phyloP scores from a whole-genome alignment of 2,329 filamentous ascomycete species.

The Paraphaeosphaeria minitans region DNA sequence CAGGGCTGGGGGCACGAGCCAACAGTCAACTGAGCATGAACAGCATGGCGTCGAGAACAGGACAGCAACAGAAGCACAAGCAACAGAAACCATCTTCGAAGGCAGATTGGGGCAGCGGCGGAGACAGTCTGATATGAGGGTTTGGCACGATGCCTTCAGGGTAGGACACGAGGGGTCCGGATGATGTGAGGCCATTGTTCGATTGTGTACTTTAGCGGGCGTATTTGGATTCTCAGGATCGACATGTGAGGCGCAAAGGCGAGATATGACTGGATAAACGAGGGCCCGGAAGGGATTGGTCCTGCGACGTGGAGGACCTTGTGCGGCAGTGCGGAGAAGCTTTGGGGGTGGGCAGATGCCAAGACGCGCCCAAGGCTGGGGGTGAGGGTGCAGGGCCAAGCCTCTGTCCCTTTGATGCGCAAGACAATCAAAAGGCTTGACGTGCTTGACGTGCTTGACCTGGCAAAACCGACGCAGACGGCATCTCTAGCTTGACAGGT shows the following conservation, averaged over 20 bases:
- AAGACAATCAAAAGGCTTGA: no score
- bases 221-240: conserved; percentile 5
- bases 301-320: background rate
- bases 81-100: conserved; percentile 9
- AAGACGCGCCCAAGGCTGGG: conserved; percentile 4
- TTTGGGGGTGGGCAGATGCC: background rate
- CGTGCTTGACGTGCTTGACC: conserved; percentile 5
- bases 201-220: conserved; percentile 11
- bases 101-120: conserved; percentile 10
- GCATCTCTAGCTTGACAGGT: background rate
- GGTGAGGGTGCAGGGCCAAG: background rate
- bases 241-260: conserved; percentile 4
- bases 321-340: conserved; percentile 5
- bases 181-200: background rate
- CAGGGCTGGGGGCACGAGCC: conserved; percentile 23
- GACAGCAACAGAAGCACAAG: conserved; percentile 9
- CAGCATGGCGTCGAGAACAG: conserved; percentile 16
- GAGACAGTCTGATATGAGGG: conserved; percentile 17
- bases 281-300: background rate
- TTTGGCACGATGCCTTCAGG: background rate
- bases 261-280: background rate
- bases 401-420: background rate
- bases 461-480: background rate
- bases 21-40: conserved; percentile 36
- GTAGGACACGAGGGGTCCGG: background rate